Conservation (phyloP, 495 filamentous ascomycete genomes). For the Penicillium canariense region DNA sequence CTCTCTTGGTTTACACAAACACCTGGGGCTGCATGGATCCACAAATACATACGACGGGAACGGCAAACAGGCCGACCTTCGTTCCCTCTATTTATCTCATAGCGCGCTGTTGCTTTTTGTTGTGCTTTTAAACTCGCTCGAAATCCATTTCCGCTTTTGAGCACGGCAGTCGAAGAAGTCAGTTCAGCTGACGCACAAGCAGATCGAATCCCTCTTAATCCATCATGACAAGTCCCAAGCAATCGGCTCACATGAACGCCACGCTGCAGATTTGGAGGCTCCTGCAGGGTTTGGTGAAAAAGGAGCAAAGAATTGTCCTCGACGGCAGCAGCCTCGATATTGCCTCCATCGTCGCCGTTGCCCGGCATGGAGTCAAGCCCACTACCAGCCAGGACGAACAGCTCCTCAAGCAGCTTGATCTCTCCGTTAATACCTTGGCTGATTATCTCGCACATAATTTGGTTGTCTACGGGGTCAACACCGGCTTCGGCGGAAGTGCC, state of each 20-base stretch:
- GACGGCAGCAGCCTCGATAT: conserved; percentile 19
- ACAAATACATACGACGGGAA: no score
- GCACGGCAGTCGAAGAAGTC: no score
- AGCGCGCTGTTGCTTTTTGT: no score
- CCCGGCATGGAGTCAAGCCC: conserved; percentile 13
- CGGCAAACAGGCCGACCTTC: no score
- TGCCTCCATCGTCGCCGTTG: conserved; percentile 16
- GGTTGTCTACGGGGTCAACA: conserved; percentile 55
- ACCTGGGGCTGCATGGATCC: no score
- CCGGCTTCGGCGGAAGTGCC: conserved; percentile 67
- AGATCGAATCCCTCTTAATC: no score
- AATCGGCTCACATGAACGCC: conserved; percentile 2
- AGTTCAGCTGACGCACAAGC: no score
- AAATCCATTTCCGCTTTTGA: no score
- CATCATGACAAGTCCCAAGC: conserved; percentile 1
- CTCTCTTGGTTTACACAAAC: no score
- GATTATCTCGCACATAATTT: conserved; percentile 10
- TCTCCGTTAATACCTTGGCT: conserved; percentile 11
- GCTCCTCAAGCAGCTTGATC: conserved; percentile 9
- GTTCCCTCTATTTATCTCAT: no score
- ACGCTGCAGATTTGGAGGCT: conserved; percentile 1
- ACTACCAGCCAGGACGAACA: conserved; percentile 10
- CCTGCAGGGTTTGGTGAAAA: conserved; percentile 1
- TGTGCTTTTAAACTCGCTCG: no score
- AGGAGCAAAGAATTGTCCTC: conserved; percentile 11